Conservation (phyloP, 176 grass and related monocot genomes). For the Chloris gayana region DNA sequence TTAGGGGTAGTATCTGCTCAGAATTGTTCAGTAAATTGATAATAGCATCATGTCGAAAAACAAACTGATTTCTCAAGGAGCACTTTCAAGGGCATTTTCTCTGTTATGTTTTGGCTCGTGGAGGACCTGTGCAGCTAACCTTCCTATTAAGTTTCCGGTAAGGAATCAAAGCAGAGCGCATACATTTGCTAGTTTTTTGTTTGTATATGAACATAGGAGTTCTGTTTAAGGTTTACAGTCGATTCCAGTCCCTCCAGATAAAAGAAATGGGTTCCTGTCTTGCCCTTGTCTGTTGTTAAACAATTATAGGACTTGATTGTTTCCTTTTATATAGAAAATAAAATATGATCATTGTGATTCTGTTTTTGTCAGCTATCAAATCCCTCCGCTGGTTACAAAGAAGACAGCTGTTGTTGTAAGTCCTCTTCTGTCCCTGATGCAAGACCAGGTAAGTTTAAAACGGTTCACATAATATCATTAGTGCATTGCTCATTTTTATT, state of each 20-base stretch:
- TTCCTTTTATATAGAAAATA: background rate
- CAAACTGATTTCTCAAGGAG: background rate
- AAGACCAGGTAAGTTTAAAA: conserved; percentile 69
- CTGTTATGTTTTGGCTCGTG: background rate
- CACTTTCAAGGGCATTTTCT: background rate
- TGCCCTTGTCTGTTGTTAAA: background rate
- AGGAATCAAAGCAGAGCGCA: background rate
- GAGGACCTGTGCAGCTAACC: background rate
- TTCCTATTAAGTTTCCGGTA: background rate
- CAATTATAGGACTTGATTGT: background rate
- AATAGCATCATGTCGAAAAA: background rate
- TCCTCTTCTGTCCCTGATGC: conserved; percentile 90
- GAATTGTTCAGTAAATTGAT: background rate
- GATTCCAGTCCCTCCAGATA: background rate
- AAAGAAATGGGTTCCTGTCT: background rate
- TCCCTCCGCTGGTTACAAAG: conserved; percentile 72
- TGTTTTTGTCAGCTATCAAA: conserved; percentile 66
- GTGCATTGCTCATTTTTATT: conserved; percentile 12
- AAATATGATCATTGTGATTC: background rate
- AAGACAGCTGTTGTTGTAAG: conserved; percentile 86
- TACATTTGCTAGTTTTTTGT: conserved; percentile 1
- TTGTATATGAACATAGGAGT: background rate
- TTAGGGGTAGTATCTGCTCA: background rate
- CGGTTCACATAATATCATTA: background rate
- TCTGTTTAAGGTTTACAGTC: background rate